These are phyloP conservation scores for Acidiella bohemica DNA, from an alignment of 495 filamentous ascomycete genomes.

Conservation along the genomic window DNA sequence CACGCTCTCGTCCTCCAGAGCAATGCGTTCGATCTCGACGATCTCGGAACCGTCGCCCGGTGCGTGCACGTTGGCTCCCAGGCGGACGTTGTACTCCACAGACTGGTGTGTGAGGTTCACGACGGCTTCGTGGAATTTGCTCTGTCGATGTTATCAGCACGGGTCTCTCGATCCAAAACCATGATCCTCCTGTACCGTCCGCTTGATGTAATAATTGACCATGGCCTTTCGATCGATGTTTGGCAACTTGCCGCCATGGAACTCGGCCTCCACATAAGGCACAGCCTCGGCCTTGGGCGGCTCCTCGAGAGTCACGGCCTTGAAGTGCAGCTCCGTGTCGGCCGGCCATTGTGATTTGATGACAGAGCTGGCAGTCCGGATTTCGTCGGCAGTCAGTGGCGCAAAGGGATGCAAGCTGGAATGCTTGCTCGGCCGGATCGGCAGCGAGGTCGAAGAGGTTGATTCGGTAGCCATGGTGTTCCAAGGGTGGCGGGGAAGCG, in stretches of 20 bases:
- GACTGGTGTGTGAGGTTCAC: slow-evolving; percentile 39
- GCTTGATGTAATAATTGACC: slow-evolving; percentile 49
- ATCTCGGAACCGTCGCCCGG: slow-evolving; percentile 49
- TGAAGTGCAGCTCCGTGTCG: slow-evolving; percentile 46
- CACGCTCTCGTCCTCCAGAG: slow-evolving; percentile 43
- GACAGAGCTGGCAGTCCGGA: slow-evolving; percentile 33
- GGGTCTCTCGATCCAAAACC: not conserved
- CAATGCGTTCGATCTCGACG: slow-evolving; percentile 41
- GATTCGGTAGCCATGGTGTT: slow-evolving; percentile 8
- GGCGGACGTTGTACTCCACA: slow-evolving; percentile 46
- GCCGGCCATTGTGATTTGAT: slow-evolving; percentile 39
- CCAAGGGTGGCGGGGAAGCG: too few relatives aligned
- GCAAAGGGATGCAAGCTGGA: slow-evolving; percentile 40
- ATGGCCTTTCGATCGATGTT: slow-evolving; percentile 41
- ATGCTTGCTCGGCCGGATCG: slow-evolving; percentile 9
- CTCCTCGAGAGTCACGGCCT: slow-evolving; percentile 50
- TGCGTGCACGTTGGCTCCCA: slow-evolving; percentile 44
- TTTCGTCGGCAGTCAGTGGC: slow-evolving; percentile 44
- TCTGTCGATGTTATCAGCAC: slow-evolving; percentile 27
- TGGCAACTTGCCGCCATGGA: slow-evolving; percentile 24
- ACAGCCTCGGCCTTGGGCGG: slow-evolving; percentile 46
- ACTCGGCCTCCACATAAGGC: slow-evolving; percentile 39
- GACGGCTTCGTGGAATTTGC: slow-evolving; percentile 54
- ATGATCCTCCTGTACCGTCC: slow-evolving; percentile 50
- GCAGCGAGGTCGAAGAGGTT: slow-evolving; percentile 4